A percentile compares a stretch with the other conserved stretches of the same genome.
phyloP scores from a whole-genome alignment of 495 filamentous ascomycete genomes.

The Penicillium silybi region DNA sequence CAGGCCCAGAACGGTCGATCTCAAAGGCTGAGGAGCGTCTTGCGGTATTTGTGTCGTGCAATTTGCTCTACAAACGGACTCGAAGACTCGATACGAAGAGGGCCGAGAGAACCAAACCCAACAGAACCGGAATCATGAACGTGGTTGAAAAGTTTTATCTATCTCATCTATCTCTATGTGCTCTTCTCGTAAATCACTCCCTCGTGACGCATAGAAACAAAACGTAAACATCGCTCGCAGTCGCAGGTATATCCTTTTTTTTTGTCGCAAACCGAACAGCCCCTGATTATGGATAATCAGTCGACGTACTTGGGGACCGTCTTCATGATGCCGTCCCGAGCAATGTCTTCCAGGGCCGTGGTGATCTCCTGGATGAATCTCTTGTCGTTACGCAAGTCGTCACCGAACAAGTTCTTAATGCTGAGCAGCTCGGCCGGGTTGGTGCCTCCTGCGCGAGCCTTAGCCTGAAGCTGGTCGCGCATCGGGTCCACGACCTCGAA shows the following conservation, averaged over 20 bases:
- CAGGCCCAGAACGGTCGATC: no score
- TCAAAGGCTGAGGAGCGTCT: no score
- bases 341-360: constrained; percentile 37
- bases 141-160: constrained; percentile 11
- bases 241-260: constrained; percentile 10
- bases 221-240: constrained; percentile 18
- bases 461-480: constrained; percentile 39
- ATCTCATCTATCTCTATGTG: constrained; percentile 26
- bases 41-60: no score
- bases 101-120: no score
- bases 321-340: constrained; percentile 39
- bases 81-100: no score
- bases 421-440: constrained; percentile 35
- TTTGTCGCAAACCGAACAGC: no score
- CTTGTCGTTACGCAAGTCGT: constrained; percentile 41
- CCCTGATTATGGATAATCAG: no score
- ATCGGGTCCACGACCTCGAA: constrained; percentile 44
- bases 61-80: no score
- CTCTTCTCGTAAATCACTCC: constrained; percentile 13
- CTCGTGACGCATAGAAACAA: constrained; percentile 14
- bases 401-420: constrained; percentile 43
- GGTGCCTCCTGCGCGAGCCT: constrained; percentile 34
- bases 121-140: not conserved
- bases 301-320: constrained; percentile 44
- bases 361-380: constrained; percentile 38